Base-by-base conservation (phyloP, 768 basidiomycete species). In the Clathrus columnatus region DNA sequence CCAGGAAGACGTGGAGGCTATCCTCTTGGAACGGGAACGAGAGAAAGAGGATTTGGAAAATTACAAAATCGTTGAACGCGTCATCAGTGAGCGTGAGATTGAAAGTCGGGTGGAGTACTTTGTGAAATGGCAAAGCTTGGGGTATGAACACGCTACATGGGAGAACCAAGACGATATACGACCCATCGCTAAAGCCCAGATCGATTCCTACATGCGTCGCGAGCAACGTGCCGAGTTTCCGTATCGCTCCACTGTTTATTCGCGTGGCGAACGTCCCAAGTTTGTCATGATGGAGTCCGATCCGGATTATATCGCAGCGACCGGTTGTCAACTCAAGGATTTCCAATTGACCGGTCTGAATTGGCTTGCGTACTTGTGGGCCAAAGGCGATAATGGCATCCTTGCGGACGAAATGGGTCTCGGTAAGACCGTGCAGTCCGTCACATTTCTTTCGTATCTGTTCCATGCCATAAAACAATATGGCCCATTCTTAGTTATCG, bases 331-430 rank as follows among this genome's bases (percentile, higher is more conserved):
- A 59, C 76, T 98, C 58, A 99, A 99, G 71, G 96, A 98, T 64
- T 99, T 99, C 74, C 96, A 99, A 73, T 76, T 98, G 41, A 96
- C 92, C 2, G 96, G 96, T 21, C 76, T 99, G 60, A 99, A 99
- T 66, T 99, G 96, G 96, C 77, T 99, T n/a, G 87, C 91, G 4
- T 98, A 95, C 69, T 74, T 94, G 16, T 98, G 96, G 96, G 84
- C 80, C 61, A 83, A 91, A 62, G 90, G 90, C 7, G 87, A 95
- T 63, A 98, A 98, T 66, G 96, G 96, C 18, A 96, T 99, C 57
- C 73, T 99, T 30, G 96, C 96, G 0, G 96, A 99, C 65, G 96
- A 99, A 78, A 99, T 98, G 96, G 96, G 96, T 67, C 85, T 99
- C 23, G 96, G 96, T 52, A 99, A 99, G 87, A 91, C 89, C 18